Evolutionary conservation across 192 early-diverging fungal genomes (phyloP).

Genomic region (Backusella psychrophila): DNA sequence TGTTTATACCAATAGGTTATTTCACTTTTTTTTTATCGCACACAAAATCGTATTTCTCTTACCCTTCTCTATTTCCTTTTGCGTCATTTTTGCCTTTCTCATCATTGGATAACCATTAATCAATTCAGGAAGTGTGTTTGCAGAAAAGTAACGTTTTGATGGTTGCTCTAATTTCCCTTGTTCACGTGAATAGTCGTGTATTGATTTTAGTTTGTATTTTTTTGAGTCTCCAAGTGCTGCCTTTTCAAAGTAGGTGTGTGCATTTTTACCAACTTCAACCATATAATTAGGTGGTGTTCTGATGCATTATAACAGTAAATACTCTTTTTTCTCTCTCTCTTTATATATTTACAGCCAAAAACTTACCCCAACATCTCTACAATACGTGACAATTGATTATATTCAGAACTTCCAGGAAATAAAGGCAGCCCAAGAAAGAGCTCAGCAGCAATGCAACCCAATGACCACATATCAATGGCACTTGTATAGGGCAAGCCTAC

Average conservation of each 20-base stretch:
- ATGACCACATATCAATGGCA: slow-evolving; percentile 98
- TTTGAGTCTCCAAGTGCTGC: background rate
- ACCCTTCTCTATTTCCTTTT: slow-evolving; percentile 76
- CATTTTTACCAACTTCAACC: slow-evolving; percentile 90
- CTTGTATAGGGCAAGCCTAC: slow-evolving; percentile 91
- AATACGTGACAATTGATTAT: slow-evolving; percentile 93
- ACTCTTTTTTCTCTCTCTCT: background rate
- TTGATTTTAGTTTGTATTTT: slow-evolving; percentile 15
- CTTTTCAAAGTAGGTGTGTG: slow-evolving; percentile 83
- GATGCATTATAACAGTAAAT: background rate
- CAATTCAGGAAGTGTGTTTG: slow-evolving; percentile 82
- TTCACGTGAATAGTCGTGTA: slow-evolving; percentile 64
- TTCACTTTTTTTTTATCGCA: background rate
- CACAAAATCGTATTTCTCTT: background rate
- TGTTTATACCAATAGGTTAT: background rate
- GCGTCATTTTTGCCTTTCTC: slow-evolving; percentile 56
- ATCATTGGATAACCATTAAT: slow-evolving; percentile 82
- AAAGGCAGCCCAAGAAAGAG: slow-evolving; percentile 93
- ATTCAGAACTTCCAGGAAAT: slow-evolving; percentile 95
- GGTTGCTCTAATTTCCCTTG: slow-evolving; percentile 81
- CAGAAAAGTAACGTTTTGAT: slow-evolving; percentile 90
- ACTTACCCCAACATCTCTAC: slow-evolving; percentile 87
- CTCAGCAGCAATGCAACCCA: slow-evolving; percentile 97
- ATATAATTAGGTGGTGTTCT: slow-evolving; percentile 86
- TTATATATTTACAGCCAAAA: background rate